Percentiles rank a stretch among this genome's conserved stretches.
Evolutionary conservation across 1,139 yeast genomes (phyloP).

Genomic region (Scheffersomyces quercinus): DNA sequence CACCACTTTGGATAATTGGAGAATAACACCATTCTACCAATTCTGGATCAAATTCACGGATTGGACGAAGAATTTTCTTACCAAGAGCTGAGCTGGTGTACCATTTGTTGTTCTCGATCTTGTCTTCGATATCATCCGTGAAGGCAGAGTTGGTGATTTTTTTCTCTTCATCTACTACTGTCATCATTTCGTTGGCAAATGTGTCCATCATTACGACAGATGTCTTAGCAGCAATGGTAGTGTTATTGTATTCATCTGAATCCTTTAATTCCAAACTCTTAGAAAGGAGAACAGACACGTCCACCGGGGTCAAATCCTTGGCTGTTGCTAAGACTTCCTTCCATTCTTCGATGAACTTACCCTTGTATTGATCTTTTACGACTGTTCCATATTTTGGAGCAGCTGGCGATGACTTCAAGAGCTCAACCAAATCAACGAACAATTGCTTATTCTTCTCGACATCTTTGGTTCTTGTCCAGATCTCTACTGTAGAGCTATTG

Average conservation of each 20-base stretch:
- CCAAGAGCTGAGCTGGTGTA: constrained; percentile 64
- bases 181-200: constrained; percentile 87
- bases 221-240: constrained; percentile 74
- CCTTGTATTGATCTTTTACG: constrained; percentile 73
- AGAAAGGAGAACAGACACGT: constrained; percentile 49
- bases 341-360: constrained; percentile 85
- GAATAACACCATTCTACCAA: constrained; percentile 92
- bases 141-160: constrained; percentile 72
- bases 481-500: constrained; percentile 50
- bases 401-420: constrained; percentile 30
- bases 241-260: constrained; percentile 66
- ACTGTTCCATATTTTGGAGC: constrained; percentile 54
- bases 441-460: constrained; percentile 68
- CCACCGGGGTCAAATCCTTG: constrained; percentile 19
- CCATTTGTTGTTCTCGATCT: constrained; percentile 76
- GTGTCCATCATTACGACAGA: constrained; percentile 80
- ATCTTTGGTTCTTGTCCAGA: constrained; percentile 83
- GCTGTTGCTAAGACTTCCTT: constrained; percentile 42
- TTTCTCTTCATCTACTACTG: constrained; percentile 81
- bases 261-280: constrained; percentile 73
- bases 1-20: constrained; percentile 90
- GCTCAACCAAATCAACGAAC: constrained; percentile 59
- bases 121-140: constrained; percentile 75
- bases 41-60: constrained; percentile 65
- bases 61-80: constrained; percentile 46